phyloP scores from a whole-genome alignment of 805 yeast genomes.

The Metschnikowia cerradonensis region DNA sequence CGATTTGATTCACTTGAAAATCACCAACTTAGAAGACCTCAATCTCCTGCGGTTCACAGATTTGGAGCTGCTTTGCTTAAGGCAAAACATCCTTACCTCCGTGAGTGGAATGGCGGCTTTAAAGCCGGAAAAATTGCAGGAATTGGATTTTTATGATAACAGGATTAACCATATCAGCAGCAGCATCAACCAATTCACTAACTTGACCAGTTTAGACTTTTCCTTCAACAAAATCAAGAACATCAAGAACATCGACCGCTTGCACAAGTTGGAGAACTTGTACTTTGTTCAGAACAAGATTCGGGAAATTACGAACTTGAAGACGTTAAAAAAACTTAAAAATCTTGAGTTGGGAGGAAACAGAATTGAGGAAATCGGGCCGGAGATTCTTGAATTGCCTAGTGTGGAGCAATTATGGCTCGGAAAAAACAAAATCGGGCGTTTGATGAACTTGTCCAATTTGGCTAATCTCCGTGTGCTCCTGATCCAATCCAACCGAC shows the following conservation, averaged over 20 bases:
- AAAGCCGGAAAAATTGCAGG: conserved; percentile 60
- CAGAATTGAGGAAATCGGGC: conserved; percentile 52
- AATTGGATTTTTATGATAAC: conserved; percentile 88
- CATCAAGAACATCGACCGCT: conserved; percentile 69
- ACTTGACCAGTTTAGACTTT: conserved; percentile 64
- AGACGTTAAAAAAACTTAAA: conserved; percentile 49
- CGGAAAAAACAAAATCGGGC: conserved; percentile 77
- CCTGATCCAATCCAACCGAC: conserved; percentile 83
- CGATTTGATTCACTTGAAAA: conserved; percentile 68
- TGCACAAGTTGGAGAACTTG: conserved; percentile 60
- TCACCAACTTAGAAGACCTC: conserved; percentile 58
- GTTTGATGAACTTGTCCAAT: conserved; percentile 56
- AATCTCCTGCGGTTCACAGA: conserved; percentile 52
- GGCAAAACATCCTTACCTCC: conserved; percentile 81
- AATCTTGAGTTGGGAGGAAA: conserved; percentile 93
- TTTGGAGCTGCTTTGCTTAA: conserved; percentile 60
- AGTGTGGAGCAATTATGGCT: conserved; percentile 80
- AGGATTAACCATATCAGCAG: conserved; percentile 81
- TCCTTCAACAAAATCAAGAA: conserved; percentile 87
- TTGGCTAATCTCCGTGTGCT: conserved; percentile 65
- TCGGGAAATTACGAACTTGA: conserved; percentile 62
- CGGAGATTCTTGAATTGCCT: conserved; percentile 51
- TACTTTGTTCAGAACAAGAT: conserved; percentile 90
- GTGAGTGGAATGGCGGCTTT: conserved; percentile 54
- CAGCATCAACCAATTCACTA: conserved; percentile 55